These are phyloP conservation scores for Geotrichum restrictum DNA, from an alignment of 1,139 yeast species.

Conservation along the genomic window DNA sequence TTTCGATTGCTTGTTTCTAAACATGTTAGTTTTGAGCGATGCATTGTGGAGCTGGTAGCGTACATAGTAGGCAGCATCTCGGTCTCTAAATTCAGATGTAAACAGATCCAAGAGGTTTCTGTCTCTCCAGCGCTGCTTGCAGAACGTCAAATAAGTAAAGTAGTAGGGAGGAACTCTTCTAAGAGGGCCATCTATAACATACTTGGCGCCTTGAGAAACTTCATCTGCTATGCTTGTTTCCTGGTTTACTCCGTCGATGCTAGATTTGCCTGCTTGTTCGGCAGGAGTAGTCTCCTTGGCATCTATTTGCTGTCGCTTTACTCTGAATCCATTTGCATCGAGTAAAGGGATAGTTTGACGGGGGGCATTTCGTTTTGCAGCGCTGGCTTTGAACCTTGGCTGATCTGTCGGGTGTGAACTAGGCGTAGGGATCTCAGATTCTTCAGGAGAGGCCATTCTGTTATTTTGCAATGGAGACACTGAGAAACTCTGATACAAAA, in stretches of 20 bases:
- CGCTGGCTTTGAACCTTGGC: constrained; percentile 8
- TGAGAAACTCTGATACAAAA: too few species aligned
- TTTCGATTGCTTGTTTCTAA: constrained; percentile 53
- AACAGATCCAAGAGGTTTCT: constrained; percentile 74
- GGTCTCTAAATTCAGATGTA: constrained; percentile 76
- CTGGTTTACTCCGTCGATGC: constrained; percentile 6
- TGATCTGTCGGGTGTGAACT: not conserved
- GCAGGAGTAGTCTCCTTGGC: constrained; percentile 23
- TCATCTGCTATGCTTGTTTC: constrained; percentile 35
- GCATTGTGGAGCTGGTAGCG: not conserved
- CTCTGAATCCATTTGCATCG: constrained; percentile 32
- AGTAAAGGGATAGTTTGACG: constrained; percentile 20
- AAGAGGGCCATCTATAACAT: constrained; percentile 42
- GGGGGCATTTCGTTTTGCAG: constrained; percentile 3
- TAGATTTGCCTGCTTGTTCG: constrained; percentile 12
- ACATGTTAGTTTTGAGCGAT: not conserved
- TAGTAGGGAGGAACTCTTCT: constrained; percentile 80
- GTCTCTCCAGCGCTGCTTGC: constrained; percentile 84
- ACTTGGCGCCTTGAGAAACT: constrained; percentile 39
- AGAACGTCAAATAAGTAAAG: constrained; percentile 84
- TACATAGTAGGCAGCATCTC: constrained; percentile 62
- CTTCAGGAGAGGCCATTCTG: too few species aligned
- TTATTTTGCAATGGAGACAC: too few species aligned
- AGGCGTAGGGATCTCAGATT: too few species aligned
- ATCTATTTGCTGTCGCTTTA: constrained; percentile 30